These are phyloP conservation scores for Euptelea pleiosperma DNA, from an alignment of 164 flowering plant species.

Conservation along the genomic window DNA sequence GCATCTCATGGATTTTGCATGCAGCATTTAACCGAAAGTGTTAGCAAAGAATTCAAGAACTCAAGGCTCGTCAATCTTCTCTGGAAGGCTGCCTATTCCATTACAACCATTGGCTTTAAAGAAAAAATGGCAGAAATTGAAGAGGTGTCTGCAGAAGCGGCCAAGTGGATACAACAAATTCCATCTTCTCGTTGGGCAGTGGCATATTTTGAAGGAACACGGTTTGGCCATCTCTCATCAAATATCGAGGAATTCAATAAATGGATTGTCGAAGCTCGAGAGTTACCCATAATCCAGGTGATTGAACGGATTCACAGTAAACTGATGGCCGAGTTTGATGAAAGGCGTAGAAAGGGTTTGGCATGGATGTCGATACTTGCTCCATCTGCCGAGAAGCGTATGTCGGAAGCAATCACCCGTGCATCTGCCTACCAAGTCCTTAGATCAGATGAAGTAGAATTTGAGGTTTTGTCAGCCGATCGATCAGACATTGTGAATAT, in stretches of 20 bases:
- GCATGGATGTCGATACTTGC: constrained; percentile 60
- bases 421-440: constrained; percentile 62
- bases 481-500: constrained; percentile 74
- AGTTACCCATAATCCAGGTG: constrained; percentile 72
- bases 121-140: constrained; percentile 66
- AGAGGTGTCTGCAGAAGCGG: constrained; percentile 68
- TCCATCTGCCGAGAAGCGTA: constrained; percentile 67
- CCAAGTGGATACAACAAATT: constrained; percentile 57
- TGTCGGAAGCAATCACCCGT: constrained; percentile 44
- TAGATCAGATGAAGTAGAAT: constrained; percentile 77
- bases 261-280: constrained; percentile 74
- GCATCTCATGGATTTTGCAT: constrained; percentile 60
- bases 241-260: constrained; percentile 58
- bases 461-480: constrained; percentile 67
- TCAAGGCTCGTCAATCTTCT: constrained; percentile 61
- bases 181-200: constrained; percentile 70
- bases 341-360: constrained; percentile 41
- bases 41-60: constrained; percentile 69
- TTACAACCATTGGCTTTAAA: constrained; percentile 46
- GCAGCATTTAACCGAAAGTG: constrained; percentile 59
- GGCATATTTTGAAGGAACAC: constrained; percentile 56
- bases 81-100: constrained; percentile 73
- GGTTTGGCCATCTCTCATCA: constrained; percentile 68
- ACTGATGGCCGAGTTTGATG: constrained; percentile 52
- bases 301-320: constrained; percentile 60